Conservation (phyloP, 345 rosid genomes). For the Rhodamnia argentea region DNA sequence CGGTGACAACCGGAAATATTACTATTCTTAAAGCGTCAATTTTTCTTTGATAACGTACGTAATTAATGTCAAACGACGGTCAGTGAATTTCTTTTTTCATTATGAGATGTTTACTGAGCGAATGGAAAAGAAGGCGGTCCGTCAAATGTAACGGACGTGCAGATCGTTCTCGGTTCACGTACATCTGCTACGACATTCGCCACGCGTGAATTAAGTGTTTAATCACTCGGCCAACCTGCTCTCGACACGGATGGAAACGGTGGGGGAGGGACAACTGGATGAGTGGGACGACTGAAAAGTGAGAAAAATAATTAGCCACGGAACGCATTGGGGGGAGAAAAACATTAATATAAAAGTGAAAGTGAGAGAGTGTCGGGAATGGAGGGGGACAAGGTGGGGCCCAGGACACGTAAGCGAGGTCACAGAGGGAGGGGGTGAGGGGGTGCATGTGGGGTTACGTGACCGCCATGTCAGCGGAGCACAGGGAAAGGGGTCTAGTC, state of each 20-base stretch:
- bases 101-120: too few species aligned
- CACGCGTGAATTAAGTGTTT: neutral
- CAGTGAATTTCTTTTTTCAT: too few species aligned
- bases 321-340: too few species aligned
- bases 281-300: neutral
- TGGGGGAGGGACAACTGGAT: neutral
- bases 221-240: neutral
- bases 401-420: slow-evolving; percentile 40
- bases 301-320: neutral
- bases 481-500: neutral
- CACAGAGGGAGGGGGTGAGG: slow-evolving; percentile 15
- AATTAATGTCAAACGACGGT: too few species aligned
- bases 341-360: neutral
- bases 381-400: slow-evolving; percentile 31
- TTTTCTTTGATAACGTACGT: too few species aligned
- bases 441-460: slow-evolving; percentile 67
- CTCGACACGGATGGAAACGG: neutral
- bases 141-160: too few species aligned
- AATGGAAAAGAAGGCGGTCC: too few species aligned
- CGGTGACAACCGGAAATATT: too few species aligned
- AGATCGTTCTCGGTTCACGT: neutral
- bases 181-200: neutral
- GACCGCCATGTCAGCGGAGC: slow-evolving; percentile 48
- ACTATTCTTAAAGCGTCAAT: too few species aligned
- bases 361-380: slow-evolving; percentile 12